phyloP scores from a whole-genome alignment of 2,329 filamentous ascomycete species.

The Orbilia oligospora region DNA sequence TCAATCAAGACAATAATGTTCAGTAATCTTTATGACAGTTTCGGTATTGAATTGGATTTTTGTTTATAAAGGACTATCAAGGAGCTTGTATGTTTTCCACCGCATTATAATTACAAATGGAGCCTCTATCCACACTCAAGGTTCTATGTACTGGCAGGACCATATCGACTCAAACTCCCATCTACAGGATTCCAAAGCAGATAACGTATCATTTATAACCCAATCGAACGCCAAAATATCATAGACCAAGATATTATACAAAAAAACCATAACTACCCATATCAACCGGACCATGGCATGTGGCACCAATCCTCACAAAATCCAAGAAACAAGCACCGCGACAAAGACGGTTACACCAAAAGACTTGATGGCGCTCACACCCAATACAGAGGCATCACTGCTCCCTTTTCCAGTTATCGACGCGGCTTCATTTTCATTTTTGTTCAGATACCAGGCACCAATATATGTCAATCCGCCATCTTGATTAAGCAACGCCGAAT shows the following conservation, averaged over 20 bases:
- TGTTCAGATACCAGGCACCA: constrained; percentile 82
- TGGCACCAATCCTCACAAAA: constrained; percentile 33
- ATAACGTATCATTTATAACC: neutral
- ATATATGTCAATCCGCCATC: constrained; percentile 81
- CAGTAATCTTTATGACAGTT: constrained; percentile 27
- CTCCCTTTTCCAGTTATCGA: constrained; percentile 44
- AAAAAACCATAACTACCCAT: neutral
- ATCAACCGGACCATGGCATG: neutral
- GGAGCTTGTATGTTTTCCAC: no score
- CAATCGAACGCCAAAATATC: constrained; percentile 1
- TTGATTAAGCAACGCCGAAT: constrained; percentile 78
- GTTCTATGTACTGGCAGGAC: neutral
- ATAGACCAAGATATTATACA: neutral
- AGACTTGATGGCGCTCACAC: constrained; percentile 1
- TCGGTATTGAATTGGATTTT: neutral
- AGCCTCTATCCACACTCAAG: neutral
- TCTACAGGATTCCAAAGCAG: neutral
- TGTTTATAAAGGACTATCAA: neutral
- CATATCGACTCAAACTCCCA: no score
- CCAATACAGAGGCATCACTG: constrained; percentile 18
- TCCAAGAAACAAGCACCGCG: constrained; percentile 26
- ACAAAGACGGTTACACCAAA: constrained; percentile 20
- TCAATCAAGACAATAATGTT: neutral
- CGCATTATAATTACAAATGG: neutral
- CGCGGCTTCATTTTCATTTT: constrained; percentile 61